phyloP scores from a whole-genome alignment of 768 basidiomycete species.

The Chalciporus chontae region DNA sequence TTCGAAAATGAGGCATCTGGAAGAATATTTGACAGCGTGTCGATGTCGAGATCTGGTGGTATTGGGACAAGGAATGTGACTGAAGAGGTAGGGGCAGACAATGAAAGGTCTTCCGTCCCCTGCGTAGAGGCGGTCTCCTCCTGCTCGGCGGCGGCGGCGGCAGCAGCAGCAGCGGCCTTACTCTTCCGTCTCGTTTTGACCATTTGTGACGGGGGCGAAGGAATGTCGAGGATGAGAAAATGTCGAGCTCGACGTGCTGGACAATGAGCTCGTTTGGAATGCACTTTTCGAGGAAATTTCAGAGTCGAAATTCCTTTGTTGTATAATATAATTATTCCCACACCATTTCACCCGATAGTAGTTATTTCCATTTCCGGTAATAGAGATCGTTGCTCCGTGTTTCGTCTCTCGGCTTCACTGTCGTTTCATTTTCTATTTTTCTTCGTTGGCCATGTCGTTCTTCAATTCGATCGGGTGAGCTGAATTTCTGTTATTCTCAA shows the following conservation, averaged over 20 bases:
- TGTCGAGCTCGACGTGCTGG: conserved; percentile 33
- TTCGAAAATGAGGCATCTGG: conserved; percentile 57
- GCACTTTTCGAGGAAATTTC: conserved; percentile 9
- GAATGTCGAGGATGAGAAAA: background rate
- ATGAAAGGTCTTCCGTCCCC: conserved; percentile 34
- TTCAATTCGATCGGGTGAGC: conserved; percentile 79
- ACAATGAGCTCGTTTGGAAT: conserved; percentile 32
- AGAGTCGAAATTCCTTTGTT: conserved; percentile 1
- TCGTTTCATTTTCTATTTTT: background rate
- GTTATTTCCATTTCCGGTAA: conserved; percentile 1
- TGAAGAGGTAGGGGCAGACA: conserved; percentile 24
- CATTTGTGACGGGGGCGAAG: conserved; percentile 17
- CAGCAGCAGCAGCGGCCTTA: conserved; percentile 45
- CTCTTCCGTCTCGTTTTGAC: conserved; percentile 61
- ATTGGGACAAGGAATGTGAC: conserved; percentile 39
- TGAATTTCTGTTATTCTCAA: background rate
- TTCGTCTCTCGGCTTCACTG: background rate
- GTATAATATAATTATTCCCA: conserved; percentile 20
- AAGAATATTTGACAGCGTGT: conserved; percentile 53
- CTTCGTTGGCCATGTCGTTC: conserved; percentile 57
- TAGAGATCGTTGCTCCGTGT: conserved; percentile 4
- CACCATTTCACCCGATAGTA: conserved; percentile 10
- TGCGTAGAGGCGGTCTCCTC: conserved; percentile 33
- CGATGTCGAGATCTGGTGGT: conserved; percentile 67
- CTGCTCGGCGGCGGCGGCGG: conserved; percentile 22